Conservation (phyloP, 345 rosid genomes). For the Jatropha curcas region DNA sequence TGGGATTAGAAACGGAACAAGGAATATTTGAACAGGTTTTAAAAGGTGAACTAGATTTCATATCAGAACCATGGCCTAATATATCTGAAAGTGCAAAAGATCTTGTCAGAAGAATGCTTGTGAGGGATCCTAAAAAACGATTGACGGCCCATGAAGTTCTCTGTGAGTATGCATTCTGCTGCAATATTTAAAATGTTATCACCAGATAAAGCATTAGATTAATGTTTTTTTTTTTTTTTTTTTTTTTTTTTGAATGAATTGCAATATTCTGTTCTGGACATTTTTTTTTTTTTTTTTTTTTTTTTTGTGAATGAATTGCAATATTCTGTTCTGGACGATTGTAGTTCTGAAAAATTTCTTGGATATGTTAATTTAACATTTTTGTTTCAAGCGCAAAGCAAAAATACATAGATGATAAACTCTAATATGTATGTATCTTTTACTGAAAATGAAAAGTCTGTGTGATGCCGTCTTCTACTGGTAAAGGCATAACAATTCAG, state of each 20-base stretch:
- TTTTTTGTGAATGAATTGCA: too few species aligned
- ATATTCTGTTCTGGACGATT: neutral
- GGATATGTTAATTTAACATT: neutral
- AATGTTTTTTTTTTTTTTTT: neutral
- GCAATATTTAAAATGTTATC: neutral
- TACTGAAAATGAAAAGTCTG: neutral
- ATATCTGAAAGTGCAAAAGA: conserved; percentile 88
- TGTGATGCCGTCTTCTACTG: neutral
- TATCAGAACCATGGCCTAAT: conserved; percentile 96
- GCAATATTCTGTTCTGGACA: too few species aligned
- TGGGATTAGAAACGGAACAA: conserved; percentile 81
- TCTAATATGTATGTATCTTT: neutral
- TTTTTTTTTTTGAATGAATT: neutral
- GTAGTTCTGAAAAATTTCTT: neutral
- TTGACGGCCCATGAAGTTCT: conserved; percentile 88
- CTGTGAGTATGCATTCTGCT: conserved; percentile 50
- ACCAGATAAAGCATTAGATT: neutral
- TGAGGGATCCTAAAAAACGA: conserved; percentile 77
- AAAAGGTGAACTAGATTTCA: conserved; percentile 84
- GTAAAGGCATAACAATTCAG: neutral
- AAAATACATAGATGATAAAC: neutral
- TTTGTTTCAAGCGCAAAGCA: conserved; percentile 2
- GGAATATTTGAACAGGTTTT: conserved; percentile 97
- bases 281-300: too few species aligned
- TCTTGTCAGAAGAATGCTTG: conserved; percentile 81